Percentiles rank a stretch among this genome's conserved stretches.
Conservation (phyloP, 768 basidiomycete species). For the Paxillus ammoniavirescens region DNA sequence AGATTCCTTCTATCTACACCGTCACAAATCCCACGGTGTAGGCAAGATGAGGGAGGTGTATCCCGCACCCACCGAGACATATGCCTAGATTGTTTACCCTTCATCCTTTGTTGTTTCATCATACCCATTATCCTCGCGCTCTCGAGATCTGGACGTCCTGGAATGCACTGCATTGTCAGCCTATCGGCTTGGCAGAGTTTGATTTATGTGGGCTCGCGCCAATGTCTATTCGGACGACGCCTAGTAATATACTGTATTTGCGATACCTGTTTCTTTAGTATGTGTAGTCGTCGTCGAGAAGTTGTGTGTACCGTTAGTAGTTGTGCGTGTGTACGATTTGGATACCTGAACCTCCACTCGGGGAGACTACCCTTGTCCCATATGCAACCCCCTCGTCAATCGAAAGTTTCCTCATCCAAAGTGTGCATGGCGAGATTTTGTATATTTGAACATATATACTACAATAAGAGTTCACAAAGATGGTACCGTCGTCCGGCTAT, state of each 20-base stretch:
- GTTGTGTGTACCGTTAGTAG: conserved; percentile 4
- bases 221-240: not conserved
- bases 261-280: conserved; percentile 19
- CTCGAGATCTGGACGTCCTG: conserved; percentile 14
- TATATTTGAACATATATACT: conserved; percentile 12
- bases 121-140: not conserved
- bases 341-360: not conserved
- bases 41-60: conserved; percentile 16
- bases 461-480: conserved; percentile 5
- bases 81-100: conserved; percentile 7
- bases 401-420: not conserved
- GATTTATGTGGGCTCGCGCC: conserved; percentile 11
- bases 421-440: not conserved
- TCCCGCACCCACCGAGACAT: conserved; percentile 12
- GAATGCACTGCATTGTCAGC: conserved; percentile 11
- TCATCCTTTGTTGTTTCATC: not conserved
- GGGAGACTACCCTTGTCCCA: conserved; percentile 3
- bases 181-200: not conserved
- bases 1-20: conserved; percentile 19
- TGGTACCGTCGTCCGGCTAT: not conserved
- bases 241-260: conserved; percentile 17
- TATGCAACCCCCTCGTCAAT: conserved; percentile 9
- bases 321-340: conserved; percentile 13
- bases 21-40: conserved; percentile 13
- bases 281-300: not conserved